Evolutionary conservation across 202 grass and related monocot genomes (phyloP).

Genomic region (Zizania palustris): DNA sequence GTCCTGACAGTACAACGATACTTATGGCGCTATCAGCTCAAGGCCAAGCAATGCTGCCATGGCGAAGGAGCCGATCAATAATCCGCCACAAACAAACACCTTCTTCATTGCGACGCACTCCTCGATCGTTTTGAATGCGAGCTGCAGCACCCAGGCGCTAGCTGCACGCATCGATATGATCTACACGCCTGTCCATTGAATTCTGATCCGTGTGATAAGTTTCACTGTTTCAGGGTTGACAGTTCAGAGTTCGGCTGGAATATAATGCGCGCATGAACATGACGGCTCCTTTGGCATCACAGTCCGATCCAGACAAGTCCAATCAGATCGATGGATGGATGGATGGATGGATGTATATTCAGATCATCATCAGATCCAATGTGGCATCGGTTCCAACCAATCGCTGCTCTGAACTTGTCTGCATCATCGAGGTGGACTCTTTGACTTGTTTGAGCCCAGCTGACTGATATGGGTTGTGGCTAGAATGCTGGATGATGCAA

Average conservation of each 20-base stretch:
- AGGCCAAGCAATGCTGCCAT: not conserved
- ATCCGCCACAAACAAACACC: not conserved
- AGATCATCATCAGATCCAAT: not conserved
- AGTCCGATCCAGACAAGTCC: conserved; percentile 16
- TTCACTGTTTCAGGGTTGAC: not conserved
- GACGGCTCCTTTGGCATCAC: not conserved
- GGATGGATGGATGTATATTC: too few species aligned
- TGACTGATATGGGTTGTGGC: not conserved
- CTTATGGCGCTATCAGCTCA: not conserved
- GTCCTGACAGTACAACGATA: not conserved
- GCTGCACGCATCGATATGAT: not conserved
- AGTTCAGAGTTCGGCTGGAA: not conserved
- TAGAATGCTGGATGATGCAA: conserved; percentile 19
- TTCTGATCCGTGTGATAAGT: not conserved
- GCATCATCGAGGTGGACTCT: not conserved
- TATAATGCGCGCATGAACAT: not conserved
- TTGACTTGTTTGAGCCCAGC: not conserved
- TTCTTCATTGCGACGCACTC: conserved; percentile 15
- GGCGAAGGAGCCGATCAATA: not conserved
- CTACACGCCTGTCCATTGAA: not conserved
- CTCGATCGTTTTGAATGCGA: not conserved
- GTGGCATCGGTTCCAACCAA: not conserved
- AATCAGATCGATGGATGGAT: too few species aligned
- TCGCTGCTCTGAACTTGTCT: not conserved
- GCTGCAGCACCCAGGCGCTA: not conserved